These are phyloP conservation scores for Tolypocladium guangdongense DNA, from an alignment of 2,329 filamentous ascomycete genomes.

Conservation along the genomic window DNA sequence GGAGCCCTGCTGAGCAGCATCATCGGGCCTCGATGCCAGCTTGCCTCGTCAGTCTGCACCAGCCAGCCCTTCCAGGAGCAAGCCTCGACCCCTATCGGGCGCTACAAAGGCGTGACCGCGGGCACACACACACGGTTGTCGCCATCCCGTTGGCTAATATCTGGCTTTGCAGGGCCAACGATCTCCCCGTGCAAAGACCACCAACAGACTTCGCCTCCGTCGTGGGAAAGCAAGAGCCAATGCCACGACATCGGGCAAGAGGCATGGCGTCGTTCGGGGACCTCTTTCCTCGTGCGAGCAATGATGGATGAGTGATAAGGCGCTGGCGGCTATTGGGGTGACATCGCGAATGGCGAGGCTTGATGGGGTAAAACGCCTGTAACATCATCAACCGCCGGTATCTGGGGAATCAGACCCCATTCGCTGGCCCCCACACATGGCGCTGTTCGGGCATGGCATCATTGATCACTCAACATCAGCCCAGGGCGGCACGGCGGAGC, in stretches of 20 bases:
- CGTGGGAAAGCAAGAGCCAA: not conserved
- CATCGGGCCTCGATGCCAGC: no score
- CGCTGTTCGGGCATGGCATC: not conserved
- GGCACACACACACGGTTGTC: not conserved
- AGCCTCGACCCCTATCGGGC: not conserved
- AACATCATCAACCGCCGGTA: not conserved
- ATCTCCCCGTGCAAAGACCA: not conserved
- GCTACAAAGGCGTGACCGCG: not conserved
- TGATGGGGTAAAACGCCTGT: not conserved
- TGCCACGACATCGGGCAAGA: not conserved
- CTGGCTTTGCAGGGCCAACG: not conserved
- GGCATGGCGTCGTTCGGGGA: not conserved
- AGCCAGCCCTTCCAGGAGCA: no score
- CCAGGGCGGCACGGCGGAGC: not conserved
- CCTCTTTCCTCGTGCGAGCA: not conserved
- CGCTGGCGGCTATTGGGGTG: not conserved
- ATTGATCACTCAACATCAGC: not conserved
- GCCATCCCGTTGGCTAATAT: not conserved
- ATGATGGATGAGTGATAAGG: not conserved
- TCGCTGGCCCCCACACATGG: not conserved
- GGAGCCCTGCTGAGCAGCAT: not conserved
- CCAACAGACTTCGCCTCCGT: not conserved
- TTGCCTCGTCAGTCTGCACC: no score
- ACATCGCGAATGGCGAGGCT: not conserved
- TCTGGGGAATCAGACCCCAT: conserved; percentile 2